A percentile compares a stretch with the other conserved stretches of the same genome.
phyloP scores from a whole-genome alignment of 257 asterid species.

The Cynanchum wilfordii region DNA sequence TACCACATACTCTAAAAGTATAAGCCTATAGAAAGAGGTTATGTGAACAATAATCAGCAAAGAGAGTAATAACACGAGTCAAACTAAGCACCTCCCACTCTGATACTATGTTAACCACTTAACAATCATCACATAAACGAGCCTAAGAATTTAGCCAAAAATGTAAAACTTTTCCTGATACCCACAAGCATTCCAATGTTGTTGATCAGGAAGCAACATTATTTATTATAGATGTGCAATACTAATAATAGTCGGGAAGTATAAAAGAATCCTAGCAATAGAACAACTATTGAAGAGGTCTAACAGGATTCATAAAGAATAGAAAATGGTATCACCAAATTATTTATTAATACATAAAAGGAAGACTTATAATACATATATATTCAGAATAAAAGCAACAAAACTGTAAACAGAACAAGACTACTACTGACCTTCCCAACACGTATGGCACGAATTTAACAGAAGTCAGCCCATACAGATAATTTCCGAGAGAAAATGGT shows the following conservation, averaged over 20 bases:
- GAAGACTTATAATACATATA: background rate
- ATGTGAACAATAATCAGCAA: too few relatives aligned
- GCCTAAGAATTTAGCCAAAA: background rate
- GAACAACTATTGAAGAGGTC: background rate
- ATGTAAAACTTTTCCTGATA: background rate
- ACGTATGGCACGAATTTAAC: slow-evolving; percentile 90
- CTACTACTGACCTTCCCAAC: slow-evolving; percentile 68
- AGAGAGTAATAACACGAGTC: too few relatives aligned
- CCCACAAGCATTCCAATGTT: background rate
- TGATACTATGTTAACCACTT: too few relatives aligned
- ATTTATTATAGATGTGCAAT: background rate
- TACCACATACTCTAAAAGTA: background rate
- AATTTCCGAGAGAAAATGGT: slow-evolving; percentile 94
- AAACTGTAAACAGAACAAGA: background rate
- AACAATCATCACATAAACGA: too few relatives aligned
- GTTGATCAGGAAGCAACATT: background rate
- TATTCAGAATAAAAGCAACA: background rate
- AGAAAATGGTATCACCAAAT: background rate
- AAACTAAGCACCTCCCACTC: too few relatives aligned
- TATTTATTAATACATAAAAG: background rate
- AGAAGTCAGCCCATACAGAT: slow-evolving; percentile 91
- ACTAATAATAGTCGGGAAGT: background rate
- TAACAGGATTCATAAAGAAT: background rate
- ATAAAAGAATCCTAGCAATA: background rate
- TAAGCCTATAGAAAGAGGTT: too few relatives aligned